These are phyloP conservation scores for Rhododendron henanense DNA, from an alignment of 148 eudicot species.

Conservation along the genomic window DNA sequence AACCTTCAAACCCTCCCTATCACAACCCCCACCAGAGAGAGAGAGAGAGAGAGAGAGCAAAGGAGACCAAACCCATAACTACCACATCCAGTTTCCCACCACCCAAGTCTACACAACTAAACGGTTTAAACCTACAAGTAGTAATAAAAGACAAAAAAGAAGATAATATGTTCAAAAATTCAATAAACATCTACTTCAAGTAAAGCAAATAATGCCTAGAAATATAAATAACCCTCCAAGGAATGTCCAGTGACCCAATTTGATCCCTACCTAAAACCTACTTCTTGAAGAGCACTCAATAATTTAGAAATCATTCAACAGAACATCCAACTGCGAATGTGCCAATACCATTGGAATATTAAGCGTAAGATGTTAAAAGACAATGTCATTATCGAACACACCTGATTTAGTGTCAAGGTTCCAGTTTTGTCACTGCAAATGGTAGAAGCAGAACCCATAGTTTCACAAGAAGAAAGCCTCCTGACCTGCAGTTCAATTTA, in stretches of 20 bases:
- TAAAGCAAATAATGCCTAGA: background rate
- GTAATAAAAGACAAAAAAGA: background rate
- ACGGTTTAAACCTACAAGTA: background rate
- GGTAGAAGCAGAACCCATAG: constrained; percentile 98
- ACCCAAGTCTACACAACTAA: too few species aligned
- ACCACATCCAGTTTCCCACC: background rate
- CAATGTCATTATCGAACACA: constrained; percentile 12
- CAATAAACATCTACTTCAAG: background rate
- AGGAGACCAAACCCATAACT: background rate
- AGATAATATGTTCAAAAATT: background rate
- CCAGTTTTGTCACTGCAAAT: constrained; percentile 99
- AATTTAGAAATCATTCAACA: background rate
- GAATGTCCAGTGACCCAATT: background rate
- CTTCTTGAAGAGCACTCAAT: background rate
- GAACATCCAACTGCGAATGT: background rate
- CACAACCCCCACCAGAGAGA: background rate
- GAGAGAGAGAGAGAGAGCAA: background rate
- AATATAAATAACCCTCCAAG: background rate
- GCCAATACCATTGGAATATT: background rate
- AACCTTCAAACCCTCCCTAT: background rate
- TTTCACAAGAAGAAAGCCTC: constrained; percentile 98
- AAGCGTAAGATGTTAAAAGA: constrained; percentile 6
- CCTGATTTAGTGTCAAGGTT: constrained; percentile 61
- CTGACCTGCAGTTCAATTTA: constrained; percentile 55
- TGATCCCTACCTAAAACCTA: background rate